phyloP scores from a whole-genome alignment of 345 rosid species.

The Cochlearia excelsa region DNA sequence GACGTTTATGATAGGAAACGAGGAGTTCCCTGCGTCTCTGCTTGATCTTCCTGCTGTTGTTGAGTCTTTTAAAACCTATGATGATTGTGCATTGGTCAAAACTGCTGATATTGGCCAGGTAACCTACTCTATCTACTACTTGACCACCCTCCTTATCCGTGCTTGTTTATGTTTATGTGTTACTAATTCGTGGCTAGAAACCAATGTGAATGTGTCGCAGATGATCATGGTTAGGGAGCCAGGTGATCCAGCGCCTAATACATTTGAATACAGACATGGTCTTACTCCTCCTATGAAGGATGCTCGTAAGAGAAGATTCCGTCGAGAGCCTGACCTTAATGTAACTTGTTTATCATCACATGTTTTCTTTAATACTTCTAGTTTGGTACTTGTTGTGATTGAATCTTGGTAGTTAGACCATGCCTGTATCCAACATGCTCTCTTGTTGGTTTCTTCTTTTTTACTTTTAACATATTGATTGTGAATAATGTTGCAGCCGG shows the following conservation, averaged over 20 bases:
- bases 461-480: too few relatives aligned
- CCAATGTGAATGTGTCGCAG: slow-evolving; percentile 33
- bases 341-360: slow-evolving; percentile 38
- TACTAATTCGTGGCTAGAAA: neutral
- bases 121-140: neutral
- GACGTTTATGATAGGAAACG: slow-evolving; percentile 66
- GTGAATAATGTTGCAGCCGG: slow-evolving; percentile 61
- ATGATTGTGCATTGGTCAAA: slow-evolving; percentile 83
- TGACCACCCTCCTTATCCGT: neutral
- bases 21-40: slow-evolving; percentile 71
- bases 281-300: slow-evolving; percentile 97
- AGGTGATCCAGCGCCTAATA: slow-evolving; percentile 72
- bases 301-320: slow-evolving; percentile 93
- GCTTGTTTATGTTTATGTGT: neutral
- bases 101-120: slow-evolving; percentile 96
- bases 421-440: neutral
- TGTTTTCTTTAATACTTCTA: neutral
- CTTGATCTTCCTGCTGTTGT: slow-evolving; percentile 89
- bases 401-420: neutral
- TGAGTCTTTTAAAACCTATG: slow-evolving; percentile 90
- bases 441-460: too few relatives aligned
- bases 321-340: slow-evolving; percentile 96
- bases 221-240: slow-evolving; percentile 95
- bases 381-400: neutral
- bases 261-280: slow-evolving; percentile 87